These are phyloP conservation scores for Colletotrichum sp. DNA, from an alignment of 2,329 filamentous ascomycete genomes.

Conservation along the genomic window DNA sequence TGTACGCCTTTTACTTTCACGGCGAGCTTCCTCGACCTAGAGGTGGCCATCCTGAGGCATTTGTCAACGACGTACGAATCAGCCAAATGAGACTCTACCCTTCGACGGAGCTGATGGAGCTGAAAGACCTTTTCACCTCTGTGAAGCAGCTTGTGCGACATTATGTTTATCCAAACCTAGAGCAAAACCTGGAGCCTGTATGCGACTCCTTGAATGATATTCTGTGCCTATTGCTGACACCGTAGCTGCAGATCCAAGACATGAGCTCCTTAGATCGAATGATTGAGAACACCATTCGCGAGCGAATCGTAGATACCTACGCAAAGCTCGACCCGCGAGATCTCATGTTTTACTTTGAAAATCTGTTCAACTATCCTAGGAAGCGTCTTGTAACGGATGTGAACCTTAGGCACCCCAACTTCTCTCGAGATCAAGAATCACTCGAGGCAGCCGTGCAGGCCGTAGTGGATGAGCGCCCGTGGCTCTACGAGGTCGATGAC, in stretches of 20 bases:
- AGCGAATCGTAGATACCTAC: slow-evolving; percentile 47
- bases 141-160: slow-evolving; percentile 48
- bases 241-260: not conserved
- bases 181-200: slow-evolving; percentile 40
- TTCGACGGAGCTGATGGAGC: slow-evolving; percentile 47
- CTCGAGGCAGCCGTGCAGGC: slow-evolving; percentile 43
- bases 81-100: slow-evolving; percentile 49
- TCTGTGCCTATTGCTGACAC: not conserved
- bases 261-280: slow-evolving; percentile 11
- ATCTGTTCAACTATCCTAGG: slow-evolving; percentile 50
- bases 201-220: slow-evolving; percentile 12
- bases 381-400: slow-evolving; percentile 48
- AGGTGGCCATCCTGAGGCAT: slow-evolving; percentile 40
- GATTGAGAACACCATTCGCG: slow-evolving; percentile 21
- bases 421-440: slow-evolving; percentile 51
- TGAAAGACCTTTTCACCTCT: slow-evolving; percentile 49
- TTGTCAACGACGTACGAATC: slow-evolving; percentile 43
- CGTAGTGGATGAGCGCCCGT: slow-evolving; percentile 41
- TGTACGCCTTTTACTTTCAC: slow-evolving; percentile 58
- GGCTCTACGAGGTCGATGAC: slow-evolving; percentile 31
- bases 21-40: slow-evolving; percentile 43
- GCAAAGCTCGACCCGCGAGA: slow-evolving; percentile 55
- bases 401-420: slow-evolving; percentile 41
- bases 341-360: slow-evolving; percentile 54
- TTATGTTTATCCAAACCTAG: slow-evolving; percentile 51